phyloP scores from a whole-genome alignment of 441 rosid species.

The Cnidoscolus chayamansa region DNA sequence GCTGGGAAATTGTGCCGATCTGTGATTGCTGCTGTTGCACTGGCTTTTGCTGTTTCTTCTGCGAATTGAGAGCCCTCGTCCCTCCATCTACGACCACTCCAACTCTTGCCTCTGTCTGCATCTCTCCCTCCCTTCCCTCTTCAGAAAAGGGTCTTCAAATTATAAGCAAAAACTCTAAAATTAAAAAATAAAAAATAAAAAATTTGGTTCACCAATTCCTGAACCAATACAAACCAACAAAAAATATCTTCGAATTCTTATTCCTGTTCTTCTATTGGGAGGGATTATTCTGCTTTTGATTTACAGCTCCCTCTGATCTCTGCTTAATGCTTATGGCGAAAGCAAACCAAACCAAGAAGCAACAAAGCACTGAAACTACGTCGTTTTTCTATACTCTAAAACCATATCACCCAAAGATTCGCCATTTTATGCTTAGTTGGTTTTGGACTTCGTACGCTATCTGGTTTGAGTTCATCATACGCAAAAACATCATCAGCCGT shows the following conservation, averaged over 20 bases:
- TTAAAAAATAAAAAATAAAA: background rate
- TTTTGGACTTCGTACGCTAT: background rate
- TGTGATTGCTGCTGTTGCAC: constrained; percentile 41
- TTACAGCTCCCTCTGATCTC: background rate
- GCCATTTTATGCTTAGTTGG: background rate
- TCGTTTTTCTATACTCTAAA: background rate
- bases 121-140: constrained; percentile 21
- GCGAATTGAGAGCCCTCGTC: constrained; percentile 42
- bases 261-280: background rate
- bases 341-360: background rate
- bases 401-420: background rate
- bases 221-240: background rate
- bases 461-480: background rate
- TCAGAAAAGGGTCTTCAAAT: background rate
- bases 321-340: background rate
- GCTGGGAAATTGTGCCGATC: constrained; percentile 76
- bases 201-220: background rate
- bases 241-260: background rate
- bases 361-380: constrained; percentile 2
- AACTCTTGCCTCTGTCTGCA: constrained; percentile 90
- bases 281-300: background rate
- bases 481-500: background rate
- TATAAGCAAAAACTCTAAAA: background rate
- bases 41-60: constrained; percentile 38
- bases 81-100: constrained; percentile 66